These are phyloP conservation scores for Taphrina wiesneri DNA, from an alignment of 1,139 yeast genomes.

Conservation along the genomic window DNA sequence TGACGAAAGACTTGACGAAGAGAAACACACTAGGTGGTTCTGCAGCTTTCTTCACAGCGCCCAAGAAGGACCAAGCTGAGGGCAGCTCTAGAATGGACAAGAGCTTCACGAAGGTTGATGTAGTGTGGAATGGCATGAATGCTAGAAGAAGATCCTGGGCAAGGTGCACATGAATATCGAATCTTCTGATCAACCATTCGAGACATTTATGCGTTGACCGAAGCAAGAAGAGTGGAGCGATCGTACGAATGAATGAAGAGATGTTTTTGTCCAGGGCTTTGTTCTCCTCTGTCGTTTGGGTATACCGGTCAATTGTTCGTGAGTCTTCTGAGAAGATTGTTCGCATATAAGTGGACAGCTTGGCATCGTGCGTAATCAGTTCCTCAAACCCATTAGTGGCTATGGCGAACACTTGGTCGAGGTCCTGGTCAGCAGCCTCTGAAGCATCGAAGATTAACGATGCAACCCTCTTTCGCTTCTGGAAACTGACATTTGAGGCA, in stretches of 20 bases:
- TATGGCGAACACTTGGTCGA: conserved; percentile 71
- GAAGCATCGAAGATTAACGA: conserved; percentile 84
- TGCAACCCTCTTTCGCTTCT: conserved; percentile 24
- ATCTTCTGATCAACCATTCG: conserved; percentile 94
- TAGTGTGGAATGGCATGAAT: conserved; percentile 72
- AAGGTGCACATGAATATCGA: conserved; percentile 71
- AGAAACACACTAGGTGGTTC: conserved; percentile 68
- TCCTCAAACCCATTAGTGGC: conserved; percentile 78
- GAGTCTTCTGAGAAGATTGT: conserved; percentile 83
- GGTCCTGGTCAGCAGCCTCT: conserved; percentile 90
- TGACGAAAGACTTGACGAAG: conserved; percentile 64
- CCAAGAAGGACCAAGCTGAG: conserved; percentile 72
- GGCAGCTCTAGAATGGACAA: conserved; percentile 63
- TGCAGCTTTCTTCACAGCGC: conserved; percentile 65
- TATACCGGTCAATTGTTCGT: conserved; percentile 72
- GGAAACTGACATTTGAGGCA: conserved; percentile 28
- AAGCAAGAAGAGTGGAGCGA: conserved; percentile 73
- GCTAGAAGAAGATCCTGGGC: conserved; percentile 70
- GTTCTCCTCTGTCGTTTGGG: conserved; percentile 67
- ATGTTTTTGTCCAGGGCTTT: conserved; percentile 73
- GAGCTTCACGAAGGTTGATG: conserved; percentile 71
- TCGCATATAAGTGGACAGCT: conserved; percentile 66
- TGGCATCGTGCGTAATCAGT: conserved; percentile 66
- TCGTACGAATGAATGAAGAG: conserved; percentile 67
- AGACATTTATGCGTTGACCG: conserved; percentile 77